Evolutionary conservation across 139 green algal species (phyloP).

Genomic region (Coelastrella sp.): DNA sequence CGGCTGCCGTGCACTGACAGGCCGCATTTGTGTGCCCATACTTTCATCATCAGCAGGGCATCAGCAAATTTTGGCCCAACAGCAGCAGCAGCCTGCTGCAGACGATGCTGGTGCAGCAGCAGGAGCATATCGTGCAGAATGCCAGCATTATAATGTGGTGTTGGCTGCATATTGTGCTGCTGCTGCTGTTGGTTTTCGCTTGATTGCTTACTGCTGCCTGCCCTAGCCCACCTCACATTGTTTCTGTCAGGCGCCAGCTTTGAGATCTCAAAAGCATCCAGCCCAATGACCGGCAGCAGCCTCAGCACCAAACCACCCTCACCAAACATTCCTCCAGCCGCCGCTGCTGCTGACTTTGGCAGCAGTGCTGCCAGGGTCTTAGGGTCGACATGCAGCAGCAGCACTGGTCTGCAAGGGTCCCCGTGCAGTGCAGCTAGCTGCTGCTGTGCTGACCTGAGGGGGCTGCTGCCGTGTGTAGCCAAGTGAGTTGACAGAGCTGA

Average conservation of each 20-base stretch:
- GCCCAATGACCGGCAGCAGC: conserved; percentile 49
- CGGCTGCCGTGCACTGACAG: conserved; percentile 48
- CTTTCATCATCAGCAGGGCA: conserved; percentile 74
- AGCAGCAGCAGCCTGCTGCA: conserved; percentile 50
- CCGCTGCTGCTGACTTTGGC: conserved; percentile 26
- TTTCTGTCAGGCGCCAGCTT: conserved; percentile 70
- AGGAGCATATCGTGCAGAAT: conserved; percentile 71
- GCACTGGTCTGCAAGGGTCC: conserved; percentile 66
- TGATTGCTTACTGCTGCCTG: conserved; percentile 23
- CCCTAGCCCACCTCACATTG: conserved; percentile 54
- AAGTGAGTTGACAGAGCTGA: conserved; percentile 57
- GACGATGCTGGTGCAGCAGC: background rate
- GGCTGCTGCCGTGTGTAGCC: background rate
- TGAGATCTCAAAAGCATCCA: conserved; percentile 56
- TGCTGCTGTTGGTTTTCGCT: conserved; percentile 16
- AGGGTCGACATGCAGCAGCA: conserved; percentile 55
- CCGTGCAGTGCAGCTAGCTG: conserved; percentile 49
- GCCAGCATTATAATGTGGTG: conserved; percentile 79
- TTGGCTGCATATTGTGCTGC: conserved; percentile 56
- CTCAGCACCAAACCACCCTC: conserved; percentile 49
- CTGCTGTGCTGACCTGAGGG: conserved; percentile 45
- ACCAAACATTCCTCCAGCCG: conserved; percentile 30
- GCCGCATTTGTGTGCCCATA: conserved; percentile 66
- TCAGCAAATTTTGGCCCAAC: conserved; percentile 55
- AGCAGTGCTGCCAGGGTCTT: conserved; percentile 30